Conservation (phyloP, 2,329 filamentous ascomycete genomes). For the Thelonectria olida region DNA sequence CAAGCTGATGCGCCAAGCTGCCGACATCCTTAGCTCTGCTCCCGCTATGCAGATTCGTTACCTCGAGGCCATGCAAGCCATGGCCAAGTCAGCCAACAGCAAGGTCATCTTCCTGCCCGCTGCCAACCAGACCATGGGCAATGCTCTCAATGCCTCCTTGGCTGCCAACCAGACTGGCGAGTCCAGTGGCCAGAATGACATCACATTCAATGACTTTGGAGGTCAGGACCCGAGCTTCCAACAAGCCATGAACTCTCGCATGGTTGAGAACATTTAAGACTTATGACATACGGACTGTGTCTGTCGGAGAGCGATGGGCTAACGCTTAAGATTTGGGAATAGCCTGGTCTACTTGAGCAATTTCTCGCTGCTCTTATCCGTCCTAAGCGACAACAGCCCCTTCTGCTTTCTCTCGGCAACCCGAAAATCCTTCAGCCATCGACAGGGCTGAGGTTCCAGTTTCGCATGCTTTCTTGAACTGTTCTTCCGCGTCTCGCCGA, state of each 20-base stretch:
- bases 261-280: constrained; percentile 85
- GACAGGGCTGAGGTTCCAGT: neutral
- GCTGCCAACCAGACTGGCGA: constrained; percentile 60
- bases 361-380: constrained; percentile 25
- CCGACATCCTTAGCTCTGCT: constrained; percentile 89
- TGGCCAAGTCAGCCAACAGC: constrained; percentile 92
- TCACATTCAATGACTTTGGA: constrained; percentile 59
- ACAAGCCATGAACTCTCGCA: constrained; percentile 80
- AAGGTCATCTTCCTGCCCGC: constrained; percentile 88
- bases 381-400: constrained; percentile 28
- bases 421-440: constrained; percentile 16
- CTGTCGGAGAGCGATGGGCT: constrained; percentile 32
- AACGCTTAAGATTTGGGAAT: constrained; percentile 43
- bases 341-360: constrained; percentile 49
- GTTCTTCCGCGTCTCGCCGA: constrained; percentile 9
- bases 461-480: constrained; percentile 5
- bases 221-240: constrained; percentile 72
- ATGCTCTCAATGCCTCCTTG: constrained; percentile 53
- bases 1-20: constrained; percentile 92
- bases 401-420: neutral
- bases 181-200: constrained; percentile 52
- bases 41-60: constrained; percentile 99
- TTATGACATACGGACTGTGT: constrained; percentile 29
- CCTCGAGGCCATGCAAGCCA: constrained; percentile 97
- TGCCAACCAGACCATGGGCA: constrained; percentile 63